Base-by-base conservation (phyloP, 345 rosid genomes). In the Garcia nutans region DNA sequence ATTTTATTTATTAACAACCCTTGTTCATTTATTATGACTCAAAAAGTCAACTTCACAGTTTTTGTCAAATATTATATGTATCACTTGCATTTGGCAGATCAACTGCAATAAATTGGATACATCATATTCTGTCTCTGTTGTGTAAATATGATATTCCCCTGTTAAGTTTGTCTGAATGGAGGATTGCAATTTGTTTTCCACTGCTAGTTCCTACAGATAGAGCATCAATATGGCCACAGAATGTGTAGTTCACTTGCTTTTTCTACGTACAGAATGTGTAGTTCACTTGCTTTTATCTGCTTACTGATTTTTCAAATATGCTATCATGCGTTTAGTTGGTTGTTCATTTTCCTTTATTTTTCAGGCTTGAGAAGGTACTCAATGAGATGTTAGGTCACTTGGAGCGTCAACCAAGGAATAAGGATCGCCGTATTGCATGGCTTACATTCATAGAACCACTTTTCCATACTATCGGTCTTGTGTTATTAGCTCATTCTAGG, bases 371-470 rank as follows among this genome's bases (percentile, higher is more conserved):
- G 68, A 92, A 71, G 85, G 84, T 90, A 28, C 85, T 94, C 70
- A 87, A 82, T 49, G 98, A 91, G 87, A 92, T 92, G 95, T 76
- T 92, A 42, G 81, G 90, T 65, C 96, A 94, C 81, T 80, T 94
- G 82, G 98, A 92, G 86, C 95, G 97, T 68, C 97, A 92, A 76
- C 95, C 97, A 60, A 84, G 93, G 79, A 85, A 88, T 54, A 91
- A 85, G 80, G 96, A 87, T 65, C 86, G 89, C 15, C 76, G 93
- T 31, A 59, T 86, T 37, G 88, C 87, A 41, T 91, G 97, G 98
- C 90, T 94, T 74, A 85, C 73, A 59, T 86, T 73, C 66, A 75
- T 86, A 33, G 97, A 91, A 78, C 94, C 94, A 45, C 86, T 93
- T 60, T 84, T 95, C 67, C 83, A 85, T 10, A 76, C 84, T 77